Evolutionary conservation across 495 filamentous ascomycete genomes (phyloP), one percentile per base, ranked within the genome.

Genomic region (Penicillium paradoxum): DNA sequence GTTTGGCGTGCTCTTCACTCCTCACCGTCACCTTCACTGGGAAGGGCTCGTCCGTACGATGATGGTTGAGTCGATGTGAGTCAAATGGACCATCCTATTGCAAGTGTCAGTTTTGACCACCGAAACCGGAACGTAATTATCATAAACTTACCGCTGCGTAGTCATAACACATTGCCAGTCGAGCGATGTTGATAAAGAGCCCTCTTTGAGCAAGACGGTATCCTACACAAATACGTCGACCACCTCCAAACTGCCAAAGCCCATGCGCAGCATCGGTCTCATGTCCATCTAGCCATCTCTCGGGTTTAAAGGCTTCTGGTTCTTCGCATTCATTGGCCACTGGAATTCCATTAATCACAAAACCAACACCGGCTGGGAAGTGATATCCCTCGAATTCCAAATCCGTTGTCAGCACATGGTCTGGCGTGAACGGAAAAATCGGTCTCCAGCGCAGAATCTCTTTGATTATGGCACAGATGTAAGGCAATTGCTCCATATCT

Each of bases 301-400:
- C 72, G 0, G 76, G 76, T 7, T 41, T 41, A 53, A 81, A 79
- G 1, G 41, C 21, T 3, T 59, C 27, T 3, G 69, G 59, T 19
- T 70, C 54, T 17, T 63, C 56, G 19, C 64, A 62, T 19, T 66
- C 51, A 19, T 71, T 49, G 43, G 67, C 45, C 8, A 71, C 49
- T 8, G 64, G 60, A 38, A 71, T 62, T 3, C 46, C 55, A 40
- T 71, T 66, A 38, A 71, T 55, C 56, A 77, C 53, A 64, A 75
- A 54, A 50, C 56, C 57, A 0, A 71, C 73, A 22, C 78, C 78
- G 6, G 67, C 65, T 2, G 76, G 74, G 51, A 83, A 76, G 14
- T 51, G 45, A 47, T 79, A 79, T 11, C 73, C 74, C 41, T 79
- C 78, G 45, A 76, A 80, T 40, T 79, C 73, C 56, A 80, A 63